Conservation (phyloP, 805 yeast genomes). For the Monosporozyma yasuniensis region DNA sequence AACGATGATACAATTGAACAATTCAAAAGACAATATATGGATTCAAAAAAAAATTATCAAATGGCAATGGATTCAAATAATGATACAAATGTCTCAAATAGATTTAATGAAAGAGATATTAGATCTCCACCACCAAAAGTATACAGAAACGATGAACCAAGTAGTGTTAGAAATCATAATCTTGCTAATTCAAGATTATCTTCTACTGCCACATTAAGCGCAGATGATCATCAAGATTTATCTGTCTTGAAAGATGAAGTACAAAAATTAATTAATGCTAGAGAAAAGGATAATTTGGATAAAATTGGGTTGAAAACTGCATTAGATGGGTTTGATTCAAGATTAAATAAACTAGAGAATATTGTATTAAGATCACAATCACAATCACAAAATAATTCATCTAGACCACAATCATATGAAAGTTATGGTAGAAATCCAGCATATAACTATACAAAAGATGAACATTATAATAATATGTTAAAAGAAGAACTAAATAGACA, state of each 20-base stretch:
- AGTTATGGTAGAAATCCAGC: not conserved
- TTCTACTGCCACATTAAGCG: not conserved
- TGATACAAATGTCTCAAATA: not conserved
- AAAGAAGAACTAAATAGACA: conserved; percentile 6
- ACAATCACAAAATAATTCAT: not conserved
- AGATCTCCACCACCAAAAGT: conserved; percentile 2
- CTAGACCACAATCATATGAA: not conserved
- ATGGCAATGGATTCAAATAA: not conserved
- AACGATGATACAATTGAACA: conserved; percentile 26
- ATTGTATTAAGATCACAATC: not conserved
- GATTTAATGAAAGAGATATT: not conserved
- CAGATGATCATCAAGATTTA: not conserved
- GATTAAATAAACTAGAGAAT: not conserved
- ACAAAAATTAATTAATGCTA: not conserved
- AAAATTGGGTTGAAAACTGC: not conserved
- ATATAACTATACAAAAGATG: not conserved
- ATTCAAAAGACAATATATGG: conserved; percentile 23
- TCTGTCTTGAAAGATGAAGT: not conserved
- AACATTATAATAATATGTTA: conserved; percentile 5
- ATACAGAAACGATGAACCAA: too few species aligned
- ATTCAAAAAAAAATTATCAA: conserved; percentile 19
- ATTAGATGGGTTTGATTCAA: not conserved
- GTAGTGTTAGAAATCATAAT: not conserved
- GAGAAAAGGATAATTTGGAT: not conserved
- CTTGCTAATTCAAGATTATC: not conserved